Evolutionary conservation across 2,329 filamentous ascomycete genomes (phyloP), one percentile per base, ranked within the genome.

Genomic region (Claviceps digitariae): DNA sequence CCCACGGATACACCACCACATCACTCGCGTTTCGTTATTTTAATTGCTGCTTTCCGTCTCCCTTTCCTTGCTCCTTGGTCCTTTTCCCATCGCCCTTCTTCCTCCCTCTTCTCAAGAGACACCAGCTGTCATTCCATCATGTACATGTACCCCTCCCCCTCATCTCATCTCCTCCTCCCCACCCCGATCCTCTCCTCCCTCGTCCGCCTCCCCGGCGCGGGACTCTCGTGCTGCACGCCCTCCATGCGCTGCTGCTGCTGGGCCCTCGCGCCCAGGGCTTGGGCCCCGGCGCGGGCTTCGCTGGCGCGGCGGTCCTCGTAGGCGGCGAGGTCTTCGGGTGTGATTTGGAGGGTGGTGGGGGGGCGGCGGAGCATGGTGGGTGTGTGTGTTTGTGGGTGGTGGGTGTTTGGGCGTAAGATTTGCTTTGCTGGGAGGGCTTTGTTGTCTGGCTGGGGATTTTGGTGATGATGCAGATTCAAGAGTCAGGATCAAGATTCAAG

Each of bases 261-360:
- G 20, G 20, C 20, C 12, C 40, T 43, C 31, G 10, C 10, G 31
- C 31, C 31, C 7, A 7, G 31, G n/a, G 55, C 48, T 53, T 56
- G 40, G 50, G 3, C 70, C 56, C 73, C 67, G 25, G 70, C 71
- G 56, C 81, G 77, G 31, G 68, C 69, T 56, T 73, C 67, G 52
- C 67, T 67, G 25, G 70, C 71, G 56, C 81, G 77, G 29, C 75
- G 74, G 64, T 84, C 82, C 63, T 88, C 84, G 69, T 86, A 87
- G 52, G 77, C 73, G 41, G 83, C 81, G 41, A 88, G 74, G 66
- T 89, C 85, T 63, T 86, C 82, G 48, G 80, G 73, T 2, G 84
- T 87, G 58, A 88, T 77, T 52, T 76, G 73, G 57, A 89, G 79
- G 15, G 78, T 78, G 48, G 85, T 89, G 12, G 84, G 77, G 17